Evolutionary conservation across 2,329 filamentous ascomycete genomes (phyloP), one percentile per base, ranked within the genome.

Genomic region (Arthrobotrys iridis): DNA sequence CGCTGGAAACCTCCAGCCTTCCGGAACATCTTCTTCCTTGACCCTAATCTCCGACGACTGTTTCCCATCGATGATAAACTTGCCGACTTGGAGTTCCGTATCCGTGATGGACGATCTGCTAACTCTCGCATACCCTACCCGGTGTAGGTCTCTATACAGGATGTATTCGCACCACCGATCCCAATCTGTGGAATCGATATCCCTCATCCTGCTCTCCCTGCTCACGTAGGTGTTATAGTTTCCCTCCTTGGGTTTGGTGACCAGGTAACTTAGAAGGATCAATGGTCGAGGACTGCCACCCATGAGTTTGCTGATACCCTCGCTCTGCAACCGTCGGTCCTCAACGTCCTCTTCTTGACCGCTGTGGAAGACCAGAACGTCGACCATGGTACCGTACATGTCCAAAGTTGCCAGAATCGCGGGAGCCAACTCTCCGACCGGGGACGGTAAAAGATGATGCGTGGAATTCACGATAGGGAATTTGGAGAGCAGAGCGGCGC

Each of bases 91-190:
- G 65, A 99, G 86, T 83, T 99, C 95, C 1, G 95, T 99, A 81
- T 99, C 95, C 10, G 95, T 99, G 79, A 99, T 98, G 1, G 92
- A 96, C 79, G 90, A 89, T 79, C 95, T 87, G 79, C 91, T 94
- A 60, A 99, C 90, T 63, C 95, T 86, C 2, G 95, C 95, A 81
- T 99, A 99, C 0, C 93, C 94, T 0, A 91, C 90, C 76, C 94
- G 87, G 83, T 89, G 90, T 77, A 99, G 83, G 10, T 89, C 89
- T 85, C 97, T 97, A 86, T 93, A 99, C 24, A 99, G 84, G 78
- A 99, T 97, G 83, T 99, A 99, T 84, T 99, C 94, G 84, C 95
- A 99, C 95, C 95, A 99, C 65, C 95, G 86, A 82, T 99, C 95
- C 93, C 93, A 97, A 82, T 99, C 95, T 2, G 86, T 89, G 0